Base-by-base conservation (phyloP, 2,329 filamentous ascomycete species). In the Ascochyta viciae-villosae region DNA sequence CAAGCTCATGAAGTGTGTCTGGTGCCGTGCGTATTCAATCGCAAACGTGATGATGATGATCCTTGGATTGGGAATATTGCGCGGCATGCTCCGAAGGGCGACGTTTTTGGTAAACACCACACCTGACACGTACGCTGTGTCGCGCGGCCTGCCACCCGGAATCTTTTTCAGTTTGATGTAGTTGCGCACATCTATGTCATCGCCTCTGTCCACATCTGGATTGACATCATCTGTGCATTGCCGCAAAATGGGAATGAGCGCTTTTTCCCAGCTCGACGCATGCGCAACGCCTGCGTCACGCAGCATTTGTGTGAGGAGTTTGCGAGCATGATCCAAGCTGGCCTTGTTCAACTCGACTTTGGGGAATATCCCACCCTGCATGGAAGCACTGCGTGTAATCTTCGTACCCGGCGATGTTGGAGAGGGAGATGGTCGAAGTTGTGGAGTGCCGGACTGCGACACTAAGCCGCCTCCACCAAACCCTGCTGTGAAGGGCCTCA, bases 161-260 rank as follows among this genome's bases (percentile, higher is more conserved):
- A 99, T 95, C 72, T 96, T 96, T 74, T 99, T 99, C 27, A 99
- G 79, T 73, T 99, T 99, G 60, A 99, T 92, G 70, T 97, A 99
- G 73, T 98, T 93, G 3, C 95, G 86, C 57, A 99, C 95, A 73
- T 99, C 95, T 83, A 99, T 98, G 71, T 95, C 91, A 74, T 99
- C 95, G 26, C 92, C 93, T 51, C 87, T 85, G 53, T 92, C 89
- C 40, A 97, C 91, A 73, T 98, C 91, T 1, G 95, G 95, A 60
- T 96, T 90, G 3, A 99, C 93, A 70, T 98, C 95, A 63, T 97
- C 92, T 0, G 94, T 96, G 61, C 93, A 95, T 65, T 90, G 90
- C 22, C 97, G 81, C 19, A 99, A 82, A 48, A 99, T 96, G 0
- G 95, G 95, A 46, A 97, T 84, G 12, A 99, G 81, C 0, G 94